phyloP scores from a whole-genome alignment of 768 basidiomycete genomes.

The Boletus rex-veris region DNA sequence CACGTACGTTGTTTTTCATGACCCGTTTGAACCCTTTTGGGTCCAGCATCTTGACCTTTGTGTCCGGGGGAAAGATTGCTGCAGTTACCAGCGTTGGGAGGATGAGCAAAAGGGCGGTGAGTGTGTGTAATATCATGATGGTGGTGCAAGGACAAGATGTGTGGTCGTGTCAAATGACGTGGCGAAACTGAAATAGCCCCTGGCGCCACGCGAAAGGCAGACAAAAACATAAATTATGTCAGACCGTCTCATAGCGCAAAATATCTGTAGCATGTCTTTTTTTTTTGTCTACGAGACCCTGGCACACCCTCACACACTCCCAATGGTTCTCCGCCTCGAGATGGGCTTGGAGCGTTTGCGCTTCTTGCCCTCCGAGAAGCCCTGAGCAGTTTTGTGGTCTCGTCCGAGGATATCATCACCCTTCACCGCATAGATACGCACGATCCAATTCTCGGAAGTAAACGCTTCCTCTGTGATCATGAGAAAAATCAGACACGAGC shows the following conservation, averaged over 20 bases:
- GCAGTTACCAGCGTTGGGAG: constrained; percentile 40
- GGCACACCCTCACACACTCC: constrained; percentile 9
- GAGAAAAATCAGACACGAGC: constrained; percentile 1
- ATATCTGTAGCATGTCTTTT: not conserved
- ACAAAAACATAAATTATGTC: not conserved
- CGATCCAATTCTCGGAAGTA: constrained; percentile 99
- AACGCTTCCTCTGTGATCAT: constrained; percentile 81
- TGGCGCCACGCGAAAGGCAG: not conserved
- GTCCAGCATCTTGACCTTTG: constrained; percentile 72
- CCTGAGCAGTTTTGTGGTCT: constrained; percentile 83
- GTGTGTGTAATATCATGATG: constrained; percentile 25
- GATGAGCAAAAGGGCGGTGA: constrained; percentile 17
- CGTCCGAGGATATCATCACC: constrained; percentile 90
- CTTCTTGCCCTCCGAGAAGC: constrained; percentile 86
- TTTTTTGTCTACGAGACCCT: not conserved
- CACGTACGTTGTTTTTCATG: constrained; percentile 72
- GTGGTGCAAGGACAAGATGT: not conserved
- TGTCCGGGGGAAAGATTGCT: constrained; percentile 46
- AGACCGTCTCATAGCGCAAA: not conserved
- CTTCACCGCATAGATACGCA: constrained; percentile 93
- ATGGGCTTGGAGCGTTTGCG: constrained; percentile 76
- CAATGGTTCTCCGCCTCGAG: constrained; percentile 50
- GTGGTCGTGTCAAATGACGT: constrained; percentile 8
- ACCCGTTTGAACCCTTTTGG: constrained; percentile 63
- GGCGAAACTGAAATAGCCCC: constrained; percentile 12